Evolutionary conservation across 129 eudicot genomes (phyloP).

Genomic region (Glebionis coronaria): DNA sequence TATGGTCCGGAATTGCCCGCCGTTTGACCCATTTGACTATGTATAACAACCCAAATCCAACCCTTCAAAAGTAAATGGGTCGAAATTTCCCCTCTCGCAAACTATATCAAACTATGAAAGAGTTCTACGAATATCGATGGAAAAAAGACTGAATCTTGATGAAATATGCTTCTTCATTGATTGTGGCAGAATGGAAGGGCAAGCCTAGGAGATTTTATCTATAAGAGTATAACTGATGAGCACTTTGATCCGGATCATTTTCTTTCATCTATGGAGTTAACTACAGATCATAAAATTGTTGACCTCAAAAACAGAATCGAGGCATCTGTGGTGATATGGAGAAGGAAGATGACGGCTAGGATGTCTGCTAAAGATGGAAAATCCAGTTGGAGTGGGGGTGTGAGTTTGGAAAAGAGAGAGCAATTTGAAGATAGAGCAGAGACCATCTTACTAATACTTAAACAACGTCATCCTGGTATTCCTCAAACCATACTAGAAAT

Average conservation of each 20-base stretch:
- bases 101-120: slow-evolving; percentile 8
- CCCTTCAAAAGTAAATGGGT: not conserved
- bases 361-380: slow-evolving; percentile 79
- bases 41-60: not conserved
- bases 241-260: slow-evolving; percentile 75
- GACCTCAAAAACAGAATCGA: slow-evolving; percentile 93
- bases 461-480: slow-evolving; percentile 16
- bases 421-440: slow-evolving; percentile 59
- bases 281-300: slow-evolving; percentile 80
- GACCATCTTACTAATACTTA: slow-evolving; percentile 11
- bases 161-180: not conserved
- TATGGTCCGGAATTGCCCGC: too few relatives aligned
- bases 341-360: slow-evolving; percentile 77
- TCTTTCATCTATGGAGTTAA: slow-evolving; percentile 62
- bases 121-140: not conserved
- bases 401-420: slow-evolving; percentile 87
- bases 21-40: too few relatives aligned
- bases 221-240: slow-evolving; percentile 72
- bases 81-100: not conserved
- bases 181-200: slow-evolving; percentile 78
- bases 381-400: slow-evolving; percentile 85
- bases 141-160: not conserved
- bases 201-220: slow-evolving; percentile 81
- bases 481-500: slow-evolving; percentile 14
- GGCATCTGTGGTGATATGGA: slow-evolving; percentile 95